Percentiles rank a stretch among this genome's conserved stretches.
phyloP scores from a whole-genome alignment of 371 early-diverging fungal genomes.

The Mortierella sp. region DNA sequence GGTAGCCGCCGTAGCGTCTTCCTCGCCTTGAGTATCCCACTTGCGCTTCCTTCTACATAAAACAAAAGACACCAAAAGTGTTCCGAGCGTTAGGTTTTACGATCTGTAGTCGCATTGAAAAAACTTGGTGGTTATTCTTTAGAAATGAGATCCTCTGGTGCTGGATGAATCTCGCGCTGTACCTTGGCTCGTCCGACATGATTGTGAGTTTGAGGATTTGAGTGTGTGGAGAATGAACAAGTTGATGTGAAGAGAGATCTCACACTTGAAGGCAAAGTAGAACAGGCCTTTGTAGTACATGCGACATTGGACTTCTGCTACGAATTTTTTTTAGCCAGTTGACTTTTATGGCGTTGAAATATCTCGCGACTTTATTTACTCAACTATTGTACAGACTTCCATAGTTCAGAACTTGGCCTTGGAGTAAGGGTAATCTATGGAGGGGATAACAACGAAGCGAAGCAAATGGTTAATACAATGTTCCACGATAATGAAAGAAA shows the following conservation, averaged over 20 bases:
- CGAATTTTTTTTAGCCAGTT: not conserved
- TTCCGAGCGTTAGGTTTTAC: not conserved
- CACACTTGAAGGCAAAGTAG: not conserved
- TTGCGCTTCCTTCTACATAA: slow-evolving; percentile 58
- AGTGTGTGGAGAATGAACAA: not conserved
- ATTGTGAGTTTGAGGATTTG: not conserved
- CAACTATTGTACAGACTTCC: not conserved
- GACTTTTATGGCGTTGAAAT: too few species aligned
- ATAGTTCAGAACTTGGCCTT: slow-evolving; percentile 23
- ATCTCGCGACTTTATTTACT: not conserved
- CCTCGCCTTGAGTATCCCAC: slow-evolving; percentile 60
- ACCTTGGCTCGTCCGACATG: slow-evolving; percentile 56
- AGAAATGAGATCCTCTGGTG: not conserved
- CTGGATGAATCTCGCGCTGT: slow-evolving; percentile 1
- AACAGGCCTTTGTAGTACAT: not conserved
- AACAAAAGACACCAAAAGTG: not conserved
- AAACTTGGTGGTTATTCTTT: not conserved
- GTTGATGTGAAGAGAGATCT: not conserved
- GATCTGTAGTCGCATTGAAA: not conserved
- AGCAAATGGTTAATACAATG: not conserved
- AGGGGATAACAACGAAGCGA: not conserved
- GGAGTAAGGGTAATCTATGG: slow-evolving; percentile 37
- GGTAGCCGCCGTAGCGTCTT: slow-evolving; percentile 17
- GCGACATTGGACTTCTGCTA: not conserved
- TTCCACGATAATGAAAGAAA: not conserved